Conservation (phyloP, 2,329 filamentous ascomycete genomes). For the Apiospora saccharicola region DNA sequence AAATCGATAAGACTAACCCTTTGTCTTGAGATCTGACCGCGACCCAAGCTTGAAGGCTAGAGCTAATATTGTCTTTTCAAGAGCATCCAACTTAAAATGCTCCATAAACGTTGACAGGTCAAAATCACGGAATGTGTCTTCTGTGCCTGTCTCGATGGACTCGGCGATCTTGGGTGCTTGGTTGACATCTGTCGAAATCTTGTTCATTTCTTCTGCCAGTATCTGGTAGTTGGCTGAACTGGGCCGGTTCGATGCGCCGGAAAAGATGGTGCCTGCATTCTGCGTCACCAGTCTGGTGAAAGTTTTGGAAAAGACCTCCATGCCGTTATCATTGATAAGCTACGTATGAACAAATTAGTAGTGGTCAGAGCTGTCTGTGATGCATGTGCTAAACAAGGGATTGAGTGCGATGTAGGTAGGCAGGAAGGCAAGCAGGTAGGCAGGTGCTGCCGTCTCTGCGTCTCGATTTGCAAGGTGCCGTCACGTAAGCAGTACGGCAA, state of each 20-base stretch:
- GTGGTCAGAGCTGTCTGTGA: neutral
- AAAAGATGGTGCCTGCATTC: conserved; percentile 92
- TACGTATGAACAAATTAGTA: conserved; percentile 44
- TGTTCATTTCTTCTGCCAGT: conserved; percentile 83
- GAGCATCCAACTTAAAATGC: conserved; percentile 90
- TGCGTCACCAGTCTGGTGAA: conserved; percentile 90
- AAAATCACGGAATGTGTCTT: conserved; percentile 94
- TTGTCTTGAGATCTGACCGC: conserved; percentile 83
- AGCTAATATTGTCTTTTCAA: conserved; percentile 87
- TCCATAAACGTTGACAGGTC: conserved; percentile 95
- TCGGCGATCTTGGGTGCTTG: conserved; percentile 93
- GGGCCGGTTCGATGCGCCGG: conserved; percentile 56
- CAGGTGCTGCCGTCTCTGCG: neutral
- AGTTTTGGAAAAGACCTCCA: conserved; percentile 98
- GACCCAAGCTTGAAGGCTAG: conserved; percentile 87
- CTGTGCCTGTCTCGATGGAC: conserved; percentile 87
- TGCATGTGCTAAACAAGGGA: neutral
- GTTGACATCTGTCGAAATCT: conserved; percentile 79
- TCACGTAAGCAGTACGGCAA: neutral
- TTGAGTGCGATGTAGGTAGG: neutral
- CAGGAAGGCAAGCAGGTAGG: neutral
- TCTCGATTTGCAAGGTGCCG: neutral
- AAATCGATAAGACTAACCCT: conserved; percentile 67
- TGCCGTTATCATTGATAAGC: conserved; percentile 97
- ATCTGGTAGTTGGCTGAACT: conserved; percentile 85